These are phyloP conservation scores for Luvunga scandens DNA, from an alignment of 345 rosid genomes.

Conservation along the genomic window DNA sequence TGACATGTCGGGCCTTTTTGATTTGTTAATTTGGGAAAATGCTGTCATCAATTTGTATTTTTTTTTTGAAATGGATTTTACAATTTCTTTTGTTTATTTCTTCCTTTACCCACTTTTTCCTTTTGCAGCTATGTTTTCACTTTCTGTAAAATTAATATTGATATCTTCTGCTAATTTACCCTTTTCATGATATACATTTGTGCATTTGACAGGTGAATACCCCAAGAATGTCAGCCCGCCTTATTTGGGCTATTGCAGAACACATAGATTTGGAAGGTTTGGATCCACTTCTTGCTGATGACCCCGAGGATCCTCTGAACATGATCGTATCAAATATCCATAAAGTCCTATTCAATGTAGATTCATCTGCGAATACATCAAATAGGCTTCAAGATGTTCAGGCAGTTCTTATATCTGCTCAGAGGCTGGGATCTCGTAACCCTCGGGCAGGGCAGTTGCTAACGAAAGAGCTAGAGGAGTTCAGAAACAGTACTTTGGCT, in stretches of 20 bases:
- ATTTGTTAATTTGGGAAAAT: background rate
- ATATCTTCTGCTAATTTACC: background rate
- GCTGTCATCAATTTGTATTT: background rate
- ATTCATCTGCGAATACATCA: conserved; percentile 69
- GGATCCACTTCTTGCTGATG: conserved; percentile 99
- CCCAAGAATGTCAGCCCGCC: conserved; percentile 70
- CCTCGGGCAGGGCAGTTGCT: conserved; percentile 78
- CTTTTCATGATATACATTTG: background rate
- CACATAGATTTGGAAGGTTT: conserved; percentile 93
- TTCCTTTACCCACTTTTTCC: background rate
- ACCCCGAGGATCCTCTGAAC: conserved; percentile 91
- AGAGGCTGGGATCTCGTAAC: conserved; percentile 85
- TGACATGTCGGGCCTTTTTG: background rate
- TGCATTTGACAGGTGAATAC: conserved; percentile 64
- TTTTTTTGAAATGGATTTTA: background rate
- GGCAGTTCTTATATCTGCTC: conserved; percentile 85
- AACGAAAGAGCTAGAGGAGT: conserved; percentile 92
- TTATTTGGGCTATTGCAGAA: conserved; percentile 90
- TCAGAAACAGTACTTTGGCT: conserved; percentile 66
- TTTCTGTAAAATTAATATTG: background rate
- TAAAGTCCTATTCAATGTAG: conserved; percentile 81
- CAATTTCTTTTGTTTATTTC: background rate
- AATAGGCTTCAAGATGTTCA: conserved; percentile 95
- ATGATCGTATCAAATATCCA: conserved; percentile 75
- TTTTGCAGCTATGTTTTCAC: background rate